phyloP scores from a whole-genome alignment of 2,329 filamentous ascomycete genomes.

The Coniochaeta sp. region DNA sequence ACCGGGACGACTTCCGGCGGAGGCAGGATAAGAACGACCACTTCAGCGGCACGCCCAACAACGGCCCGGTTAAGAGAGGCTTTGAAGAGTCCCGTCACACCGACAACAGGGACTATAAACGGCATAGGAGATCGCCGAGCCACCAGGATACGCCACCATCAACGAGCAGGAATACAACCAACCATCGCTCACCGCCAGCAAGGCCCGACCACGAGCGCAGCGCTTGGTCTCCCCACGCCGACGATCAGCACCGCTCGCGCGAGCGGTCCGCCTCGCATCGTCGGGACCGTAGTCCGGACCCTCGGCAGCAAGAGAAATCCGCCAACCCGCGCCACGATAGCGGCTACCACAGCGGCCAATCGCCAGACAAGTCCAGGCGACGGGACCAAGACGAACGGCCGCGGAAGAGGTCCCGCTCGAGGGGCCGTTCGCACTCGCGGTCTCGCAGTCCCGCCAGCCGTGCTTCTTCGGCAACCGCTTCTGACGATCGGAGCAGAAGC shows the following conservation, averaged over 20 bases:
- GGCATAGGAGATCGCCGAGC: background rate
- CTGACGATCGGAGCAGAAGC: background rate
- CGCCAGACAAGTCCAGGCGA: slow-evolving; percentile 10
- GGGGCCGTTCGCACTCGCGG: background rate
- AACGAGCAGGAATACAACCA: background rate
- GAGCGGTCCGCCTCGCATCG: background rate
- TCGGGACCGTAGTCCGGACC: background rate
- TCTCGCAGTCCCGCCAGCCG: slow-evolving; percentile 1
- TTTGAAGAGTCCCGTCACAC: background rate
- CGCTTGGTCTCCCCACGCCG: slow-evolving; percentile 16
- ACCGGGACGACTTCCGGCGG: background rate
- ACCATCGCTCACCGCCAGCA: background rate
- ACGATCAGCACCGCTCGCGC: slow-evolving; percentile 6
- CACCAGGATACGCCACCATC: background rate
- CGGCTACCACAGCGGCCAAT: slow-evolving; percentile 20
- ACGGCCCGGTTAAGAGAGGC: background rate
- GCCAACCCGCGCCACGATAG: slow-evolving; percentile 16
- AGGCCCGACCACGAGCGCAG: slow-evolving; percentile 4
- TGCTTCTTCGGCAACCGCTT: background rate
- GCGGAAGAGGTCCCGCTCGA: slow-evolving; percentile 3
- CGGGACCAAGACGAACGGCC: background rate
- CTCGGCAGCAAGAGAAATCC: background rate
- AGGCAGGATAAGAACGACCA: background rate
- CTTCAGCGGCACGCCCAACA: background rate
- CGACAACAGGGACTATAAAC: background rate